Conservation (phyloP, 1,284 basidiomycete genomes). For the Ganoderma resinaceum region DNA sequence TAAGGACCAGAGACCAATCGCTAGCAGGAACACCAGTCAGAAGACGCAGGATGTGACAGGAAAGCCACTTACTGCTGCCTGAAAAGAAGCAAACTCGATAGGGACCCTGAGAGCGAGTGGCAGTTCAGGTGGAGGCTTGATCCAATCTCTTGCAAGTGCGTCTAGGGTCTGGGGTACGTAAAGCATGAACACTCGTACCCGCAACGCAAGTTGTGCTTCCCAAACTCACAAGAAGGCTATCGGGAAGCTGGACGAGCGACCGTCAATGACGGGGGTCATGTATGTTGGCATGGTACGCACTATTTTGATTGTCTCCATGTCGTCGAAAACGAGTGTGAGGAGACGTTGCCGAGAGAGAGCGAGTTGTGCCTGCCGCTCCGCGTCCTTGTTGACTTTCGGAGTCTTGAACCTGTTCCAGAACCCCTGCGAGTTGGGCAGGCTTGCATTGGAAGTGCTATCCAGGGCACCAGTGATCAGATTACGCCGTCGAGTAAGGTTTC, state of each 20-base stretch:
- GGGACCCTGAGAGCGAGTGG: slow-evolving; percentile 77
- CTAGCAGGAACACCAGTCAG: slow-evolving; percentile 45
- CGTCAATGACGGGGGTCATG: neutral
- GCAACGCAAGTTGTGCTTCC: neutral
- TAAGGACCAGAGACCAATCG: slow-evolving; percentile 78
- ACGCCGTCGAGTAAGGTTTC: slow-evolving; percentile 30
- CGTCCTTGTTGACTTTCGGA: slow-evolving; percentile 56
- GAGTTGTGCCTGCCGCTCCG: slow-evolving; percentile 58
- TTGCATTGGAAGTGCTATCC: slow-evolving; percentile 69
- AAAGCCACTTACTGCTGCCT: slow-evolving; percentile 68
- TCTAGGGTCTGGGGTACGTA: slow-evolving; percentile 71
- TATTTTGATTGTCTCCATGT: slow-evolving; percentile 83
- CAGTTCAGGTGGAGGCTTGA: slow-evolving; percentile 79
- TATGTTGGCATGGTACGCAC: slow-evolving; percentile 45
- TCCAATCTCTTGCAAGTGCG: slow-evolving; percentile 79
- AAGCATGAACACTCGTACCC: neutral
- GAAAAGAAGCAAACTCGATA: slow-evolving; percentile 81
- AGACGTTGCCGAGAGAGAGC: slow-evolving; percentile 73
- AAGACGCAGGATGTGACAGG: neutral
- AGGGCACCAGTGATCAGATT: slow-evolving; percentile 43
- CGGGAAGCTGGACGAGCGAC: slow-evolving; percentile 58
- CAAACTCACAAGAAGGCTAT: slow-evolving; percentile 58
- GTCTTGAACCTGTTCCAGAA: slow-evolving; percentile 75
- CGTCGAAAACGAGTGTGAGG: slow-evolving; percentile 80
- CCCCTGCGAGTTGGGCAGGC: slow-evolving; percentile 59